phyloP scores from a whole-genome alignment of 2,329 filamentous ascomycete genomes.

The Exophiala sideris region DNA sequence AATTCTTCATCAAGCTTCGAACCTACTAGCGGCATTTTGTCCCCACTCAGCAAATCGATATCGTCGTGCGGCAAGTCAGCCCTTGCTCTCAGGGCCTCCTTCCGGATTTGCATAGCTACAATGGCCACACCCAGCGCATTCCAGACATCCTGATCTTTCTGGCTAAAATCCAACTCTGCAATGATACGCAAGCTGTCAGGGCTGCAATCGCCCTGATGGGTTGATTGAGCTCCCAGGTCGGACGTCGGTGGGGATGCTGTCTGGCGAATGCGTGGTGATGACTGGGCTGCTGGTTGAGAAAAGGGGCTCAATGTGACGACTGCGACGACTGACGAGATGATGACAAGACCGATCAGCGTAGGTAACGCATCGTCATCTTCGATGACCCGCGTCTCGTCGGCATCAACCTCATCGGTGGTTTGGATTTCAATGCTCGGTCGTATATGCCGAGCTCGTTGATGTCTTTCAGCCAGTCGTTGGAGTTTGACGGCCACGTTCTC shows the following conservation, averaged over 20 bases:
- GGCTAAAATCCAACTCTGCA: slow-evolving; percentile 53
- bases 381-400: slow-evolving; percentile 14
- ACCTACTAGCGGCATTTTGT: slow-evolving; percentile 5
- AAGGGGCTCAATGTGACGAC: slow-evolving; percentile 46
- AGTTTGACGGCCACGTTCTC: slow-evolving; percentile 44
- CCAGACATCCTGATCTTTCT: slow-evolving; percentile 57
- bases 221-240: background rate
- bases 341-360: slow-evolving; percentile 54
- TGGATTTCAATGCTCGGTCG: slow-evolving; percentile 20
- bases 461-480: slow-evolving; percentile 41
- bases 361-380: slow-evolving; percentile 37
- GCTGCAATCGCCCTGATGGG: background rate
- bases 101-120: slow-evolving; percentile 52
- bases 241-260: slow-evolving; percentile 1
- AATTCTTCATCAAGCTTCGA: slow-evolving; percentile 12
- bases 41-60: slow-evolving; percentile 6
- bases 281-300: background rate
- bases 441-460: slow-evolving; percentile 34
- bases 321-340: slow-evolving; percentile 51
- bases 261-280: slow-evolving; percentile 14
- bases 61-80: slow-evolving; percentile 4
- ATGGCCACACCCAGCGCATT: slow-evolving; percentile 57
- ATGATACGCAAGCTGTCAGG: slow-evolving; percentile 39
- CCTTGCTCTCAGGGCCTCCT: slow-evolving; percentile 29
- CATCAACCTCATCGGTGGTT: background rate